Conservation (phyloP, 176 grass and related monocot genomes). For the Aegilops umbellulata region DNA sequence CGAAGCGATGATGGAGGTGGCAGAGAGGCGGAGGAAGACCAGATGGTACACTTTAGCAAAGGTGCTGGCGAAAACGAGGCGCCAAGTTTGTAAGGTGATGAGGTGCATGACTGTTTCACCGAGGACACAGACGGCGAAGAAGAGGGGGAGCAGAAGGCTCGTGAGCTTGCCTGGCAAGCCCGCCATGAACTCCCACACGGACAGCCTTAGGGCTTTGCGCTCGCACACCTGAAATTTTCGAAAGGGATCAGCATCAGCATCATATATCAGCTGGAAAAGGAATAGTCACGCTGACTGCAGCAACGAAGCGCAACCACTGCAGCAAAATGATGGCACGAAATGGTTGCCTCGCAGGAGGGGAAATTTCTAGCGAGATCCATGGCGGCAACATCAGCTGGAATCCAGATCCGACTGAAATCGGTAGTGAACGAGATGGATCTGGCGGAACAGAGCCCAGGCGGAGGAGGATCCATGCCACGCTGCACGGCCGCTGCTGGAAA, state of each 20-base stretch:
- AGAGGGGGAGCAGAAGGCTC: conserved; percentile 18
- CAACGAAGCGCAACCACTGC: not conserved
- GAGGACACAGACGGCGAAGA: conserved; percentile 4
- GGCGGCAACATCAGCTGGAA: not conserved
- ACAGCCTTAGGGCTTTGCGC: not conserved
- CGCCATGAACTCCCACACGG: conserved; percentile 12
- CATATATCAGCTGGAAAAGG: not conserved
- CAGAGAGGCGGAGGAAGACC: not conserved
- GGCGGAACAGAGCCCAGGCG: not conserved
- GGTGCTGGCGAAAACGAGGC: not conserved
- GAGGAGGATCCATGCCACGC: not conserved
- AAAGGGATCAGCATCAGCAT: not conserved
- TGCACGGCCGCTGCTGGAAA: not conserved
- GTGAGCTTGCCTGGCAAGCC: conserved; percentile 10
- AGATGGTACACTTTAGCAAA: conserved; percentile 18
- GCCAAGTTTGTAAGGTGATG: conserved; percentile 30
- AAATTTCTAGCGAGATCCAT: not conserved
- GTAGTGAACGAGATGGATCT: not conserved
- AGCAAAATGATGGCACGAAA: not conserved
- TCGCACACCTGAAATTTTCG: conserved; percentile 18
- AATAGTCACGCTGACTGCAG: not conserved
- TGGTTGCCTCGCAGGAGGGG: not conserved
- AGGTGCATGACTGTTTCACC: conserved; percentile 12
- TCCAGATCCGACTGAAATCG: not conserved
- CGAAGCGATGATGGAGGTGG: not conserved